Percentiles rank a stretch among this genome's conserved stretches.
Conservation (phyloP, 495 filamentous ascomycete genomes). For the Podospora sp. region DNA sequence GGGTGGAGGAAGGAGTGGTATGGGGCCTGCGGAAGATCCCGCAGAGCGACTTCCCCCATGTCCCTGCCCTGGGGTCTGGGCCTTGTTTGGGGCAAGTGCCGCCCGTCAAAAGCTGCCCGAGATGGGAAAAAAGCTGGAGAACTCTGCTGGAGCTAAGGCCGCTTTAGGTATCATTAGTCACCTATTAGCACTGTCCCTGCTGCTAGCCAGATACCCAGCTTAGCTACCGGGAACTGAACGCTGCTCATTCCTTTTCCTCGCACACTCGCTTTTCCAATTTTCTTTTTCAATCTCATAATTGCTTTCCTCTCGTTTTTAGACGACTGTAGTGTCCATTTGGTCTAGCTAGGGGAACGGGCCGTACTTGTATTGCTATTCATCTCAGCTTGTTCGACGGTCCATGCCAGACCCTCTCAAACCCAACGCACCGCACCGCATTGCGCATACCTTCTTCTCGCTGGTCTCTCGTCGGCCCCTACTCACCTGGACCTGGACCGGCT, state of each 20-base stretch:
- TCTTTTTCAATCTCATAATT: not conserved
- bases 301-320: constrained; percentile 1
- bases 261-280: not conserved
- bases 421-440: not conserved
- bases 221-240: constrained; percentile 2
- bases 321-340: not conserved
- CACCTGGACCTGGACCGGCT: not conserved
- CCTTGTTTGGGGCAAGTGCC: not conserved
- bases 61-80: not conserved
- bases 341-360: not conserved
- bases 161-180: not conserved
- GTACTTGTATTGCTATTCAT: not conserved
- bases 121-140: not conserved
- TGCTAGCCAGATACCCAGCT: not conserved
- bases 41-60: not conserved
- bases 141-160: not conserved
- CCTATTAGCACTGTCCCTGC: not conserved
- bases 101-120: not conserved
- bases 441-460: not conserved
- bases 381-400: not conserved
- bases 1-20: not conserved
- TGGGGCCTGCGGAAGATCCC: not conserved
- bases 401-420: not conserved
- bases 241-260: not conserved
- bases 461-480: not conserved